These are phyloP conservation scores for Microsporum ferrugineum DNA, from an alignment of 2,329 filamentous ascomycete genomes.

Conservation along the genomic window DNA sequence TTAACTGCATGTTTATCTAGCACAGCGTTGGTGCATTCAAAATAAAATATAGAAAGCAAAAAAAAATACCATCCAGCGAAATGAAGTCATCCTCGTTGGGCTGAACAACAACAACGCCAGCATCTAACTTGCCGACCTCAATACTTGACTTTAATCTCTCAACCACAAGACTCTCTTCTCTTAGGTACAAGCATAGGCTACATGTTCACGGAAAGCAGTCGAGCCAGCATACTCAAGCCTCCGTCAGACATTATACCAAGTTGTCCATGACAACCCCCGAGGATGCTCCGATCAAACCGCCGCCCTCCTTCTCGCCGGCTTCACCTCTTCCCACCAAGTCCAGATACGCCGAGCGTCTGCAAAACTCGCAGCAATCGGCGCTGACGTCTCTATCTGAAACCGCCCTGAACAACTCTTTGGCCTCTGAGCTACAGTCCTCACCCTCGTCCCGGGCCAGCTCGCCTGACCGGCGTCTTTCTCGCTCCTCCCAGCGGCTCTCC, in stretches of 20 bases:
- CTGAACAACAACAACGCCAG: background rate
- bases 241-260: constrained; percentile 12
- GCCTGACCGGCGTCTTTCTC: constrained; percentile 49
- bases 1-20: background rate
- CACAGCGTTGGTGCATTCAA: background rate
- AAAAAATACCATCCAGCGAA: background rate
- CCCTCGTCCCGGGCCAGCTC: constrained; percentile 58
- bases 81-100: background rate
- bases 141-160: background rate
- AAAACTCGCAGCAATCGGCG: constrained; percentile 36
- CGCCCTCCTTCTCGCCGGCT: constrained; percentile 58
- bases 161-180: background rate
- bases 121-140: background rate
- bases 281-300: constrained; percentile 55
- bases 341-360: constrained; percentile 41
- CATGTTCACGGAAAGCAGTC: constrained; percentile 6
- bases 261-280: constrained; percentile 57
- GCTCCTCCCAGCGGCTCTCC: constrained; percentile 41
- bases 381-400: constrained; percentile 40
- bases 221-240: background rate
- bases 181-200: background rate
- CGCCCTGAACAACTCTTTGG: constrained; percentile 41
- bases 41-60: background rate
- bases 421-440: constrained; percentile 44
- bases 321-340: constrained; percentile 50